Percentiles rank a stretch among this genome's conserved stretches.
phyloP scores from a whole-genome alignment of 2,329 filamentous ascomycete species.

The Alternaria tenuissima region DNA sequence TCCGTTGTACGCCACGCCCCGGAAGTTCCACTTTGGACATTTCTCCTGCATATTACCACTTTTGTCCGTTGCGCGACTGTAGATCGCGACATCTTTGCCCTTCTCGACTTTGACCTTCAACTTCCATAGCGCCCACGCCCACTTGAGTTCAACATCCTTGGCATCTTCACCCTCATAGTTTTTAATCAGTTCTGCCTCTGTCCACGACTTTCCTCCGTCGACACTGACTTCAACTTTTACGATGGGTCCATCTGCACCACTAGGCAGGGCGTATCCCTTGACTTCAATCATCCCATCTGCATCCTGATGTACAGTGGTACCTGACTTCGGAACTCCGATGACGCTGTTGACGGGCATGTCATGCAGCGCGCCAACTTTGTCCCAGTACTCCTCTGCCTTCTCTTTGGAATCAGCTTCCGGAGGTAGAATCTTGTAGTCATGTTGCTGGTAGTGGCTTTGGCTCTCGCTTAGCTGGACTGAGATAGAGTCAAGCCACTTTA shows the following conservation, averaged over 20 bases:
- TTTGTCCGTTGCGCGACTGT: slow-evolving; percentile 63
- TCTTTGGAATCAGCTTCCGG: slow-evolving; percentile 59
- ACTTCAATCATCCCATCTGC: slow-evolving; percentile 57
- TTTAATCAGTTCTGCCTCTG: slow-evolving; percentile 54
- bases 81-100: slow-evolving; percentile 56
- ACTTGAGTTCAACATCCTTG: slow-evolving; percentile 52
- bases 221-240: slow-evolving; percentile 62
- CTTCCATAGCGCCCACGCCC: slow-evolving; percentile 67
- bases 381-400: slow-evolving; percentile 63
- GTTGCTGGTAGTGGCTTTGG: slow-evolving; percentile 64
- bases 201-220: slow-evolving; percentile 61
- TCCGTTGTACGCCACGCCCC: slow-evolving; percentile 68
- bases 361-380: slow-evolving; percentile 58
- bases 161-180: slow-evolving; percentile 23
- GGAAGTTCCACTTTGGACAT: slow-evolving; percentile 64
- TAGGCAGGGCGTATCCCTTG: slow-evolving; percentile 65
- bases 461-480: slow-evolving; percentile 61
- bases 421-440: slow-evolving; percentile 68
- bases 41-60: slow-evolving; percentile 61
- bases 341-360: slow-evolving; percentile 67
- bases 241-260: slow-evolving; percentile 62
- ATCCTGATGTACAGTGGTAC: slow-evolving; percentile 53
- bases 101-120: slow-evolving; percentile 54
- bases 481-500: slow-evolving; percentile 66
- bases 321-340: slow-evolving; percentile 58